phyloP scores from a whole-genome alignment of 495 filamentous ascomycete species.

The Recurvomyces mirabilis region DNA sequence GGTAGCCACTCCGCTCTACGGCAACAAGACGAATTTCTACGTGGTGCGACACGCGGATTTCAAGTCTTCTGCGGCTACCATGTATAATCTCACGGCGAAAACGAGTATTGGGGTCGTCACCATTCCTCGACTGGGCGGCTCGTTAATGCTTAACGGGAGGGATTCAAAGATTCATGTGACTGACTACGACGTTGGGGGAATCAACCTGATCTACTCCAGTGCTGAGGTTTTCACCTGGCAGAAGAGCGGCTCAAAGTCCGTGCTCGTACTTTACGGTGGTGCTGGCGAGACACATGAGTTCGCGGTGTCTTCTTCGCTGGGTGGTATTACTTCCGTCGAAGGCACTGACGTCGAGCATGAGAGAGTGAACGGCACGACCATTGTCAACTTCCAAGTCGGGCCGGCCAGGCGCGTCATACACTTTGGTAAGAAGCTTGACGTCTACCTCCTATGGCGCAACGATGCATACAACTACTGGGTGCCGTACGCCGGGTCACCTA shows the following conservation, averaged over 20 bases:
- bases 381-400: too few relatives aligned
- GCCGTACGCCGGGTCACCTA: slow-evolving; percentile 27
- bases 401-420: slow-evolving; percentile 42
- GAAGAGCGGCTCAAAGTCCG: slow-evolving; percentile 46
- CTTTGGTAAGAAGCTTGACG: slow-evolving; percentile 40
- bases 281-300: slow-evolving; percentile 60
- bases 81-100: slow-evolving; percentile 51
- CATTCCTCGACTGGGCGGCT: slow-evolving; percentile 52
- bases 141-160: slow-evolving; percentile 53
- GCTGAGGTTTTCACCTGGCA: slow-evolving; percentile 64
- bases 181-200: slow-evolving; percentile 56
- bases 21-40: slow-evolving; percentile 28
- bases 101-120: slow-evolving; percentile 51
- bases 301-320: slow-evolving; percentile 36
- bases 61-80: slow-evolving; percentile 31
- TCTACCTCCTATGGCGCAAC: slow-evolving; percentile 56
- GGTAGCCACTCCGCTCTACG: slow-evolving; percentile 20
- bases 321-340: slow-evolving; percentile 42
- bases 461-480: slow-evolving; percentile 69
- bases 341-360: too few relatives aligned
- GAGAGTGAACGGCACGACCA: too few relatives aligned
- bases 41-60: slow-evolving; percentile 9
- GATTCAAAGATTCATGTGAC: slow-evolving; percentile 68
- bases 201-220: slow-evolving; percentile 59
- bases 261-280: slow-evolving; percentile 61